Percentiles rank a stretch among this genome's conserved stretches.
phyloP scores from a whole-genome alignment of 73 alveolate species.

The Paraurostyla sp. region DNA sequence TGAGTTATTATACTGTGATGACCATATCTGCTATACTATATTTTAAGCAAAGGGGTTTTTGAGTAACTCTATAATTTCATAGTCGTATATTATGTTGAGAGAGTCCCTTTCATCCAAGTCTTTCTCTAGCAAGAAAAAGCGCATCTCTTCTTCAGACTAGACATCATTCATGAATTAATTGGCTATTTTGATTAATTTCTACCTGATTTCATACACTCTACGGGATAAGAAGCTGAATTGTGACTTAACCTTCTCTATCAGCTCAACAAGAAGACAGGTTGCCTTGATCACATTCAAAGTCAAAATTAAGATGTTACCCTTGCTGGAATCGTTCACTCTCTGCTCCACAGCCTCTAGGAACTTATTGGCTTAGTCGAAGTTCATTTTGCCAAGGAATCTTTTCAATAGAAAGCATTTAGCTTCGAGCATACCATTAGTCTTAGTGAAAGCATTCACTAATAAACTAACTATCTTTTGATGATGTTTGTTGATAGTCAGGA shows the following conservation, averaged over 20 bases:
- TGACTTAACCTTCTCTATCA: slow-evolving; percentile 49
- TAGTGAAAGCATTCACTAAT: slow-evolving; percentile 58
- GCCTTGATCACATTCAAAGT: slow-evolving; percentile 69
- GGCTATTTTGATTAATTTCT: slow-evolving; percentile 8
- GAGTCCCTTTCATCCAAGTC: slow-evolving; percentile 78
- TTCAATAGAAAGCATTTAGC: slow-evolving; percentile 71
- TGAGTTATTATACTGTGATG: slow-evolving; percentile 40
- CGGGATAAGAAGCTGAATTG: slow-evolving; percentile 36
- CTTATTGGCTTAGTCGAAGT: slow-evolving; percentile 46
- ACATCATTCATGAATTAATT: slow-evolving; percentile 25
- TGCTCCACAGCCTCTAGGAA: slow-evolving; percentile 59
- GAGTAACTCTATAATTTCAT: slow-evolving; percentile 56
- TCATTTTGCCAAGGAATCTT: slow-evolving; percentile 63
- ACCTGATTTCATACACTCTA: slow-evolving; percentile 41
- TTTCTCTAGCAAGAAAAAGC: slow-evolving; percentile 58
- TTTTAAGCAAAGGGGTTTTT: slow-evolving; percentile 50
- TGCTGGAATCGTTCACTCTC: slow-evolving; percentile 40
- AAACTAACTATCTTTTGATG: slow-evolving; percentile 53
- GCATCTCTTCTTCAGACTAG: slow-evolving; percentile 66
- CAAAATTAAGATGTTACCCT: slow-evolving; percentile 60
- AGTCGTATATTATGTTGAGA: slow-evolving; percentile 61
- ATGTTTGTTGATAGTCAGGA: slow-evolving; percentile 34
- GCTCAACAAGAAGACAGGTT: slow-evolving; percentile 67
- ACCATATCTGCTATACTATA: slow-evolving; percentile 71
- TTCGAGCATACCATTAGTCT: slow-evolving; percentile 69